Evolutionary conservation across 176 grass and related monocot species (phyloP), one percentile per base, ranked within the genome.

Genomic region (Rhipidocladum racemiflorum): DNA sequence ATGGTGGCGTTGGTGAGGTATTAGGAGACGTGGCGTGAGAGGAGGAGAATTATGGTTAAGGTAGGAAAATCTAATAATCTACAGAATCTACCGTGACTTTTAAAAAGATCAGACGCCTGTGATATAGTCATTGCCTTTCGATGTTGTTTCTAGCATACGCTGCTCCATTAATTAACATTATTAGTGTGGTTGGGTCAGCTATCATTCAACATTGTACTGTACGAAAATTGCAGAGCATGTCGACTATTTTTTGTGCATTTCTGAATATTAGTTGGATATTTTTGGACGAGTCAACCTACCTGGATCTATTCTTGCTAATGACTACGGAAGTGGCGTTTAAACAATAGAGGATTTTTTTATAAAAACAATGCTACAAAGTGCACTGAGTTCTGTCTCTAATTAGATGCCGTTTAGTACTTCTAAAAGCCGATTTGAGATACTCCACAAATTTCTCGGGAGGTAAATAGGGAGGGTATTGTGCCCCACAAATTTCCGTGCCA

Each of bases 101-200:
- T n/a, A n/a, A n/a, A n/a, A n/a, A n/a, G n/a, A n/a, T n/a, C n/a
- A n/a, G n/a, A n/a, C n/a, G n/a, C n/a, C n/a, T n/a, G n/a, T 30
- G 30, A 30, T 30, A 30, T 34, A 34, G 32, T 34, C 32, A 34
- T 3, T 3, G 3, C 32, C 32, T 3, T 1, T 34, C 32, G 4
- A 68, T 71, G 55, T 56, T 55, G 70, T 89, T 89, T 70, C 15
- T 14, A 28, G 44, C 7, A 36, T 32, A 70, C 40, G 61, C 24
- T 49, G 43, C 24, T 49, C 6, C 40, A 9, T 8, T 63, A 42
- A 9, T 63, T 63, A 40, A 8, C 55, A 50, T 5, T 70, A 15
- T 54, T 68, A 53, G 54, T 85, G 70, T 57, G 64, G 83, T 81
- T 89, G 76, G 83, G 54, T 89, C 55, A 81, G 71, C 54, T 38